Evolutionary conservation across 176 grass and related monocot species (phyloP), one percentile per base, ranked within the genome.

Genomic region (Oryza officinalis): DNA sequence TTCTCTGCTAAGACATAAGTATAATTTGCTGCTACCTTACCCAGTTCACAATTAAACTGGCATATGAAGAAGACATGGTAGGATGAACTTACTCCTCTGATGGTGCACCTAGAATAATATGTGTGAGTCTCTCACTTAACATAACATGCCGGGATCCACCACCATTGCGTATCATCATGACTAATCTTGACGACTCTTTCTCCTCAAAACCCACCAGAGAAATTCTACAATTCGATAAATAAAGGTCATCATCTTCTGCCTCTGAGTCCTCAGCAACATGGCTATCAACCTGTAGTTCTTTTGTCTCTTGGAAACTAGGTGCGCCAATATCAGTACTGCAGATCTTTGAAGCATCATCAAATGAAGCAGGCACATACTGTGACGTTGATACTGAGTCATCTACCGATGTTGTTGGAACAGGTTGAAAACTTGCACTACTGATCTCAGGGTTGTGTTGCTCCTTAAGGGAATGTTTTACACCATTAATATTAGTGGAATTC

Each of bases 171-270:
- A 95, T 88, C 86, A 95, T 87, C 74, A 50, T 87, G 33, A 98
- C 64, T 81, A 95, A 64, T 70, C 78, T 90, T 74, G 82, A 87
- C 77, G 85, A 84, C 37, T 98, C 89, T 81, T 78, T 89, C 71
- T 95, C 93, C 64, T 88, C 84, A 88, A 98, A 98, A 75, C 96
- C 96, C 67, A 98, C 93, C 68, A 98, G 64, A 89, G 90, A 93
- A 88, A 98, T 93, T 89, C 87, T 91, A 73, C 90, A 95, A 81
- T 93, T 80, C 78, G 91, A 98, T 79, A 98, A 84, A 86, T 98
- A 98, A 45, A 92, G 82, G 69, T 98, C 87, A 69, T 97, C 83
- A 68, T 97, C 89, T 83, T 91, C 92, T 1, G 77, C 80, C 61
- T 98, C 93, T 13, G 93, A 92, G 76, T 93, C 91, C 75, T 90